Percentiles rank a stretch among this genome's conserved stretches.
These are phyloP conservation scores for Acacia confusa DNA, from an alignment of 306 rosid genomes.

Conservation along the genomic window DNA sequence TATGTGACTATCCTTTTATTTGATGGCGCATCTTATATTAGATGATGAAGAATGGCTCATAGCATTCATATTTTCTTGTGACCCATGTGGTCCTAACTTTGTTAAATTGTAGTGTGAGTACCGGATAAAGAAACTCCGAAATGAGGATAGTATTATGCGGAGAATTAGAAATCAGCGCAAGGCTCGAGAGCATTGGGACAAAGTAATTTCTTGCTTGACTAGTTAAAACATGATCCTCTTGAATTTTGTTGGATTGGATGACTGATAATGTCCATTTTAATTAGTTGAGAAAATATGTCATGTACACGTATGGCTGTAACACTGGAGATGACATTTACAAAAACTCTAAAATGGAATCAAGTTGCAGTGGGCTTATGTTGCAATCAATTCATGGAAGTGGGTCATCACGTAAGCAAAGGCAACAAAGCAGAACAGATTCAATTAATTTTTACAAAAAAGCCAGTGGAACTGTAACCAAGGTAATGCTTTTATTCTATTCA, in stretches of 20 bases:
- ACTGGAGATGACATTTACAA: slow-evolving; percentile 43
- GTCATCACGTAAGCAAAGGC: slow-evolving; percentile 50
- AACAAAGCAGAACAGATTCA: slow-evolving; percentile 41
- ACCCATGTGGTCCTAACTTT: slow-evolving; percentile 25
- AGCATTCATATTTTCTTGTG: slow-evolving; percentile 13
- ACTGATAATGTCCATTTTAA: slow-evolving; percentile 28
- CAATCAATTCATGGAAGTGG: slow-evolving; percentile 46
- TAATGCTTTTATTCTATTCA: slow-evolving; percentile 28
- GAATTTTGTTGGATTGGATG: slow-evolving; percentile 28
- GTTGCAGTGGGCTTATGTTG: slow-evolving; percentile 50
- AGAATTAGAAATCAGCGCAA: slow-evolving; percentile 70
- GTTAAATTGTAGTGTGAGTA: slow-evolving; percentile 65
- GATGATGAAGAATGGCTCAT: slow-evolving; percentile 6
- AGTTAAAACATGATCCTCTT: slow-evolving; percentile 10
- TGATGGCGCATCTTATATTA: neutral
- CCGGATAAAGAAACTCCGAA: slow-evolving; percentile 79
- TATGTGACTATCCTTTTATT: neutral
- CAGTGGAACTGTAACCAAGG: slow-evolving; percentile 53
- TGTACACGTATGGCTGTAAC: slow-evolving; percentile 67
- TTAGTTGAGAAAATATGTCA: slow-evolving; percentile 97
- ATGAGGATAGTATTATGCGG: slow-evolving; percentile 72
- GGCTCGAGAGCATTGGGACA: slow-evolving; percentile 86
- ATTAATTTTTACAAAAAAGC: slow-evolving; percentile 46
- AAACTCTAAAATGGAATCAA: slow-evolving; percentile 32
- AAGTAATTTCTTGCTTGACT: slow-evolving; percentile 54